Evolutionary conservation across 257 asterid genomes (phyloP).

Genomic region (Solanum rostratum): DNA sequence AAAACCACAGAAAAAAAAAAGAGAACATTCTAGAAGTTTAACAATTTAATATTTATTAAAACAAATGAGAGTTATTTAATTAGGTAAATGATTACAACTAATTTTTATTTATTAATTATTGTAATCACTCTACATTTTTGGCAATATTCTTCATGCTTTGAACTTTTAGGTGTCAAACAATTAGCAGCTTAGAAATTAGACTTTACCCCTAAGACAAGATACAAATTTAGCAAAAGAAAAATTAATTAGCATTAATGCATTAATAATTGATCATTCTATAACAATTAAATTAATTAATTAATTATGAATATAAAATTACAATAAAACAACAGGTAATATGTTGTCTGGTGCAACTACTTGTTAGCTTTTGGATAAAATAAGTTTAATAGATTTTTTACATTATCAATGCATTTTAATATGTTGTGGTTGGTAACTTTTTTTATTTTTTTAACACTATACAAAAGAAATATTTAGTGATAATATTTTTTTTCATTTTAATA

Average conservation of each 20-base stretch:
- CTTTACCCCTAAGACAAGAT: background rate
- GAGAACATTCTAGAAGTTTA: background rate
- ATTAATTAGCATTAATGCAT: background rate
- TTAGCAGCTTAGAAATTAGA: background rate
- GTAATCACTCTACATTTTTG: background rate
- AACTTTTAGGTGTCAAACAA: background rate
- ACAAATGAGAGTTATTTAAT: background rate
- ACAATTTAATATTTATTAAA: background rate
- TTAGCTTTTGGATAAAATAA: background rate
- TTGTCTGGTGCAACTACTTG: constrained; percentile 9
- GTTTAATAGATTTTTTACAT: background rate
- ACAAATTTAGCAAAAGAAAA: background rate
- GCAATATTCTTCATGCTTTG: background rate
- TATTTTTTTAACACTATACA: too few relatives aligned
- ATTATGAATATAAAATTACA: background rate
- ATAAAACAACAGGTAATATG: background rate
- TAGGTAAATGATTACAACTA: background rate
- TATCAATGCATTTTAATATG: background rate
- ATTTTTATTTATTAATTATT: background rate
- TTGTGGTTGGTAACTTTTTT: background rate
- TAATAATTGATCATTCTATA: background rate
- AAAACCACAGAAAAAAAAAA: background rate
- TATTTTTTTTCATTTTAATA: too few relatives aligned
- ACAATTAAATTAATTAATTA: background rate
- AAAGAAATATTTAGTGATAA: too few relatives aligned